phyloP scores from a whole-genome alignment of 2,329 filamentous ascomycete species.

The Beauveria pseudobassiana region DNA sequence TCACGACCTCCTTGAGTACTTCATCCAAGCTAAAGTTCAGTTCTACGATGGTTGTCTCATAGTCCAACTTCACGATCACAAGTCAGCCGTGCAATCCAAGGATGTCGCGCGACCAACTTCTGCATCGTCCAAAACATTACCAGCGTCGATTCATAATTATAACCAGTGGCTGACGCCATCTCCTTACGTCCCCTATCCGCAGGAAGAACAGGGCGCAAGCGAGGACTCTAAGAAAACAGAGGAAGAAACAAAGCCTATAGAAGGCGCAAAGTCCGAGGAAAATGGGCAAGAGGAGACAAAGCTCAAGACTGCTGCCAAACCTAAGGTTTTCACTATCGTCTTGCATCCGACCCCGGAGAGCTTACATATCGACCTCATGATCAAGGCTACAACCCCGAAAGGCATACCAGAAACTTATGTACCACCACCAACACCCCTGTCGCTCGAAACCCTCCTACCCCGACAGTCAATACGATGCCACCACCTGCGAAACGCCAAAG shows the following conservation, averaged over 20 bases:
- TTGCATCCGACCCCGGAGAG: slow-evolving; percentile 77
- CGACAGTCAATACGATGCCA: slow-evolving; percentile 51
- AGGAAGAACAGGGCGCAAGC: slow-evolving; percentile 39
- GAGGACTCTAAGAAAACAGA: slow-evolving; percentile 33
- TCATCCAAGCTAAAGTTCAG: slow-evolving; percentile 61
- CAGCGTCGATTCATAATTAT: slow-evolving; percentile 87
- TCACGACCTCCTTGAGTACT: slow-evolving; percentile 77
- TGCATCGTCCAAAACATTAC: slow-evolving; percentile 53
- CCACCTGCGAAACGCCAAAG: slow-evolving; percentile 62
- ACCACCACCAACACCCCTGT: slow-evolving; percentile 61
- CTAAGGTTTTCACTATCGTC: slow-evolving; percentile 68
- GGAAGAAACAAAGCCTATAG: slow-evolving; percentile 15
- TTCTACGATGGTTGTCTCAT: slow-evolving; percentile 97
- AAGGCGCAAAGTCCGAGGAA: slow-evolving; percentile 15
- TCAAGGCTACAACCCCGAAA: slow-evolving; percentile 67
- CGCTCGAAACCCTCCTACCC: slow-evolving; percentile 47
- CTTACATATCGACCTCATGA: slow-evolving; percentile 64
- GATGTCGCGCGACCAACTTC: slow-evolving; percentile 44
- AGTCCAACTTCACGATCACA: slow-evolving; percentile 87
- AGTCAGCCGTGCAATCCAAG: slow-evolving; percentile 55
- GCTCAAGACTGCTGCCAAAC: slow-evolving; percentile 43
- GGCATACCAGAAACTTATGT: slow-evolving; percentile 27
- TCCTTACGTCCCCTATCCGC: slow-evolving; percentile 69
- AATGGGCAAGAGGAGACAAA: slow-evolving; percentile 34
- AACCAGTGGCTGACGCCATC: slow-evolving; percentile 88